Evolutionary conservation across 306 rosid species (phyloP).

Genomic region (Prunus mira): DNA sequence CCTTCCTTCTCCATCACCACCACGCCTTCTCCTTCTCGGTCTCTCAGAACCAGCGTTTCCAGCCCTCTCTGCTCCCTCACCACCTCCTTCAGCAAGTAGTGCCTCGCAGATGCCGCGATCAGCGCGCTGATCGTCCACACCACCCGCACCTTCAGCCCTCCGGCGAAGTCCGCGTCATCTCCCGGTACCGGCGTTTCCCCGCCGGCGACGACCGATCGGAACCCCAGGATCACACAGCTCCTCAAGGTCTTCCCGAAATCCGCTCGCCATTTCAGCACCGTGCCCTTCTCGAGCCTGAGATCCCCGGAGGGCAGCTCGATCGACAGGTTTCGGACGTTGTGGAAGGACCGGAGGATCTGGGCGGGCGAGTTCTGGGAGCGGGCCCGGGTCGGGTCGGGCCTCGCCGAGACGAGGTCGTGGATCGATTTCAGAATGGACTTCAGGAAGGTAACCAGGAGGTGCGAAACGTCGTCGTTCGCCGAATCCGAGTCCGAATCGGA

Average conservation of each 20-base stretch:
- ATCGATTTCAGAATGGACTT: constrained; percentile 31
- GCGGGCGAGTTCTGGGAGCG: constrained; percentile 30
- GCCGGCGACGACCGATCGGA: constrained; percentile 9
- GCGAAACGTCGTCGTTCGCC: constrained; percentile 3
- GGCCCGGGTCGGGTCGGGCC: constrained; percentile 1
- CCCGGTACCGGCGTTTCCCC: not conserved
- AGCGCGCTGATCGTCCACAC: constrained; percentile 40
- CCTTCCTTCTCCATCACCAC: constrained; percentile 38
- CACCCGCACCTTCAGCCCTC: constrained; percentile 41
- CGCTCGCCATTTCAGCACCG: constrained; percentile 43
- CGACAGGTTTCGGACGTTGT: constrained; percentile 24
- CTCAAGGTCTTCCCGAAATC: constrained; percentile 32
- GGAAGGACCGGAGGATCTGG: constrained; percentile 42
- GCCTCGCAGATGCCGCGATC: constrained; percentile 53
- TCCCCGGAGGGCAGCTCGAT: constrained; percentile 43
- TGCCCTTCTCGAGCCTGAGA: constrained; percentile 24
- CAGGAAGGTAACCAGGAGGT: constrained; percentile 19
- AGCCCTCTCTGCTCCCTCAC: constrained; percentile 29
- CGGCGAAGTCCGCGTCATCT: constrained; percentile 17
- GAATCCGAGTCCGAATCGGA: constrained; percentile 24
- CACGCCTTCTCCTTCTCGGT: constrained; percentile 42
- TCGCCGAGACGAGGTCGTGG: constrained; percentile 24
- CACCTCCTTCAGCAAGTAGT: constrained; percentile 37
- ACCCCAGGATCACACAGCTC: constrained; percentile 43
- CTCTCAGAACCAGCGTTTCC: constrained; percentile 30